A percentile compares a stretch with the other conserved stretches of the same genome.
Conservation (phyloP, 2,329 filamentous ascomycete genomes). For the Diaporthe vaccinii region DNA sequence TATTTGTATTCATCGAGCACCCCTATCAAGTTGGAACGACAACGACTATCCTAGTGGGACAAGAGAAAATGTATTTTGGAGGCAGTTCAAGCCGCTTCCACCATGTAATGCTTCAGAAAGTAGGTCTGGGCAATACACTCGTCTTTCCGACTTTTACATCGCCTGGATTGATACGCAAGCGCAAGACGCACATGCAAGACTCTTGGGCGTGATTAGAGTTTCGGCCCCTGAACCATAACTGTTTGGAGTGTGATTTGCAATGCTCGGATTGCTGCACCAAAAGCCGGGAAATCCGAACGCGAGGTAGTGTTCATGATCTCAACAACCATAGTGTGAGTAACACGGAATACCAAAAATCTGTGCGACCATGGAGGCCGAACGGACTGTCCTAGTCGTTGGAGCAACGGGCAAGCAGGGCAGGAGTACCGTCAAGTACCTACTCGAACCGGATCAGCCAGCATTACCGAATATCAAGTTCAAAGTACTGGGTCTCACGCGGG, state of each 20-base stretch:
- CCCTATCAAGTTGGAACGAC: no score
- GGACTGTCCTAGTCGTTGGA: not conserved
- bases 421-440: not conserved
- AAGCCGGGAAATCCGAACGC: not conserved
- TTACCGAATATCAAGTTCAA: not conserved
- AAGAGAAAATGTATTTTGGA: no score
- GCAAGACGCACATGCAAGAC: no score
- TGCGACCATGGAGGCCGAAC: not conserved
- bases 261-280: not conserved
- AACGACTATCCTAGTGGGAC: no score
- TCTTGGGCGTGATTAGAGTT: not conserved
- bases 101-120: no score
- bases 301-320: rapidly evolving
- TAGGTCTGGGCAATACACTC: no score
- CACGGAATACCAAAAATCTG: not conserved
- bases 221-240: not conserved
- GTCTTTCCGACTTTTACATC: no score
- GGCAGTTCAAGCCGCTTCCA: rapidly evolving
- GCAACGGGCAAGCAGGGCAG: slow-evolving; percentile 15
- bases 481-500: not conserved
- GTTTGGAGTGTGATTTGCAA: not conserved
- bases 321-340: not conserved
- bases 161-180: no score
- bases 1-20: not conserved
- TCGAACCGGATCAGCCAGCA: not conserved